Percentiles rank a stretch among this genome's conserved stretches.
Conservation (phyloP, 352 stramenopile genomes). For the Pythium phragmiticola region DNA sequence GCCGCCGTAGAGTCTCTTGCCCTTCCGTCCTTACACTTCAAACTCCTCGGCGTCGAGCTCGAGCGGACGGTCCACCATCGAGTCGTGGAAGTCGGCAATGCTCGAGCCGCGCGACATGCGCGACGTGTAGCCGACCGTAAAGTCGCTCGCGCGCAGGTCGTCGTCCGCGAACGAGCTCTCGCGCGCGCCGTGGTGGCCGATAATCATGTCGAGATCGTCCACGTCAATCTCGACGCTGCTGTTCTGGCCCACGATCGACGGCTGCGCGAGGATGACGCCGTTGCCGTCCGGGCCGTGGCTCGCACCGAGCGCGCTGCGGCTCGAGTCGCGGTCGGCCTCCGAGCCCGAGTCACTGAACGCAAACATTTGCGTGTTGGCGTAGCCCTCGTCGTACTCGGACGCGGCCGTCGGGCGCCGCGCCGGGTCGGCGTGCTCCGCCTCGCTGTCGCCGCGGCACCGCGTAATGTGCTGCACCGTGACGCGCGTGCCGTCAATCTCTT, state of each 20-base stretch:
- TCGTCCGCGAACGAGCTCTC: conserved; percentile 12
- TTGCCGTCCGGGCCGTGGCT: conserved; percentile 5
- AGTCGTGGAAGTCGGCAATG: conserved; percentile 26
- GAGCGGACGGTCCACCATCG: conserved; percentile 14
- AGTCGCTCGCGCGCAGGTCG: conserved; percentile 6
- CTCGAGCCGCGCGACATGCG: conserved; percentile 22
- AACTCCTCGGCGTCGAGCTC: conserved; percentile 24
- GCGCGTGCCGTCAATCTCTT: conserved; percentile 11
- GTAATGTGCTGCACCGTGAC: conserved; percentile 22
- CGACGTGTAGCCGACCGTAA: conserved; percentile 6
- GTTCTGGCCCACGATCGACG: conserved; percentile 2
- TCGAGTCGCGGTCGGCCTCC: conserved; percentile 16
- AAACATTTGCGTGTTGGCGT: conserved; percentile 19
- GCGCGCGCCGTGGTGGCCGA: conserved; percentile 4
- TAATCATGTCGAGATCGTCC: conserved; percentile 14
- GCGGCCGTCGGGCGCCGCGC: conserved; percentile 1
- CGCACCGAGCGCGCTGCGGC: conserved; percentile 1
- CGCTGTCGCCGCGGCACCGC: conserved; percentile 24
- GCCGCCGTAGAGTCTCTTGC: background rate
- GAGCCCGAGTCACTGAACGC: conserved; percentile 21
- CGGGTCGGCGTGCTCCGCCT: conserved; percentile 10
- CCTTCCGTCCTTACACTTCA: conserved; percentile 16
- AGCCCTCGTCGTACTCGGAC: conserved; percentile 5
- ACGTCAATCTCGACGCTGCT: conserved; percentile 13
- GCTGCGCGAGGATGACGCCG: conserved; percentile 1